Conservation (phyloP, 805 yeast genomes). For the Ogataea henricii region DNA sequence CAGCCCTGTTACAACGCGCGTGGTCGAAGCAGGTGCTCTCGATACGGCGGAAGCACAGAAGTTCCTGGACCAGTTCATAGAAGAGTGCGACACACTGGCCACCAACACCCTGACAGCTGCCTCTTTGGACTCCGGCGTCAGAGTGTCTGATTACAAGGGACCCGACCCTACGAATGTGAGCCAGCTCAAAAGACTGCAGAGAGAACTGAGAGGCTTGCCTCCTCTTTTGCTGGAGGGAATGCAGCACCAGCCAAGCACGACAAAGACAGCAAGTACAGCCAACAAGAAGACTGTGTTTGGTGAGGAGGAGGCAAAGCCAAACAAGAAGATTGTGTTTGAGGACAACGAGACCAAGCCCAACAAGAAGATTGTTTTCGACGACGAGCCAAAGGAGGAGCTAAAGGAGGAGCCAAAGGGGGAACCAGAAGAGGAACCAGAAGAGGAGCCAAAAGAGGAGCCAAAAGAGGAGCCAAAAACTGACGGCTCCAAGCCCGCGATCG, state of each 20-base stretch:
- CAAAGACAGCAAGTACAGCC: background rate
- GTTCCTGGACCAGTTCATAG: constrained; percentile 29
- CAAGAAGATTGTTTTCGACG: constrained; percentile 17
- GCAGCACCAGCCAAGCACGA: constrained; percentile 11
- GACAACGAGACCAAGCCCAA: constrained; percentile 13
- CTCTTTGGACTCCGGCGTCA: constrained; percentile 9
- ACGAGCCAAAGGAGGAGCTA: constrained; percentile 2
- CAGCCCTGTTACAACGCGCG: constrained; percentile 46
- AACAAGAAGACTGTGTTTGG: constrained; percentile 23
- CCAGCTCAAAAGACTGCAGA: constrained; percentile 39
- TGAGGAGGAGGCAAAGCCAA: constrained; percentile 16
- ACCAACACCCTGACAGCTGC: constrained; percentile 13
- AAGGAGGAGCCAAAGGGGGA: constrained; percentile 4
- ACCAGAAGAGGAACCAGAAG: constrained; percentile 2
- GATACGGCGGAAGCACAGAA: constrained; percentile 26
- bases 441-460: constrained; percentile 9
- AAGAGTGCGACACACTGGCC: constrained; percentile 24
- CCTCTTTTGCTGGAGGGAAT: constrained; percentile 34
- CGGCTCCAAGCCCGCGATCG: constrained; percentile 10
- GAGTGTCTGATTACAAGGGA: constrained; percentile 22
- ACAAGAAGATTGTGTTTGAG: constrained; percentile 23
- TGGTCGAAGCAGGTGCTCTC: constrained; percentile 23
- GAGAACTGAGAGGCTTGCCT: constrained; percentile 40
- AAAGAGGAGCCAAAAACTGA: background rate
- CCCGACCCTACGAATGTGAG: constrained; percentile 32